phyloP scores from a whole-genome alignment of 2,329 filamentous ascomycete species.

The Cytospora leucostoma region DNA sequence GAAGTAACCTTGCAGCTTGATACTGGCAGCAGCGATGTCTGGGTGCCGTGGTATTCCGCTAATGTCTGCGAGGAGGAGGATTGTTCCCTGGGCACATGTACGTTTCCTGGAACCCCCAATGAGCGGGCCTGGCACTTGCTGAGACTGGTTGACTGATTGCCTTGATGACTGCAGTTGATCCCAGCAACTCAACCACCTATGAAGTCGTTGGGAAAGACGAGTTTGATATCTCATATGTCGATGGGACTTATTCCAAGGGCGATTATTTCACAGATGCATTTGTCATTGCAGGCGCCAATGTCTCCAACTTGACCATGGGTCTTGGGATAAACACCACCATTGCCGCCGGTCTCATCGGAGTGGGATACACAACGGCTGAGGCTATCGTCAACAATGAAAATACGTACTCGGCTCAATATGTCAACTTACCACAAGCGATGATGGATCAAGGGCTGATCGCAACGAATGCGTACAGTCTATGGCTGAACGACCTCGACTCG shows the following conservation, averaged over 20 bases:
- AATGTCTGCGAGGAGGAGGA: constrained; percentile 42
- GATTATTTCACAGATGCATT: constrained; percentile 63
- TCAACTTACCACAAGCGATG: constrained; percentile 67
- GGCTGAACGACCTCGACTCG: constrained; percentile 61
- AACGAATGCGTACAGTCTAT: constrained; percentile 70
- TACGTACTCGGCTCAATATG: constrained; percentile 40
- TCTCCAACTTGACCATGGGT: constrained; percentile 62
- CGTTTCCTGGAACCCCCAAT: constrained; percentile 36
- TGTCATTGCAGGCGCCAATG: constrained; percentile 50
- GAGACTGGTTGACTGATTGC: constrained; percentile 5
- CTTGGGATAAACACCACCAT: constrained; percentile 57
- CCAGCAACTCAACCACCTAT: constrained; percentile 49
- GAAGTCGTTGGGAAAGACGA: constrained; percentile 42
- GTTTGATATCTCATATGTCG: constrained; percentile 64
- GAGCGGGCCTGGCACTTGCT: constrained; percentile 11
- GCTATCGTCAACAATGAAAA: constrained; percentile 42
- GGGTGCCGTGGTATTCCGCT: constrained; percentile 51
- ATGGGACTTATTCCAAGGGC: constrained; percentile 57
- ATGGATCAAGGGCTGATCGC: constrained; percentile 64
- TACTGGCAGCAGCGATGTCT: constrained; percentile 67
- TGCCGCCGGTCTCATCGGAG: constrained; percentile 58
- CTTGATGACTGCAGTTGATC: constrained; percentile 43
- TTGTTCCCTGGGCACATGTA: constrained; percentile 51
- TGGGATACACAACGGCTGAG: constrained; percentile 61
- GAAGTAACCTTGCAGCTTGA: constrained; percentile 61